phyloP scores from a whole-genome alignment of 1,284 basidiomycete species.

The Polyporus tsugae region DNA sequence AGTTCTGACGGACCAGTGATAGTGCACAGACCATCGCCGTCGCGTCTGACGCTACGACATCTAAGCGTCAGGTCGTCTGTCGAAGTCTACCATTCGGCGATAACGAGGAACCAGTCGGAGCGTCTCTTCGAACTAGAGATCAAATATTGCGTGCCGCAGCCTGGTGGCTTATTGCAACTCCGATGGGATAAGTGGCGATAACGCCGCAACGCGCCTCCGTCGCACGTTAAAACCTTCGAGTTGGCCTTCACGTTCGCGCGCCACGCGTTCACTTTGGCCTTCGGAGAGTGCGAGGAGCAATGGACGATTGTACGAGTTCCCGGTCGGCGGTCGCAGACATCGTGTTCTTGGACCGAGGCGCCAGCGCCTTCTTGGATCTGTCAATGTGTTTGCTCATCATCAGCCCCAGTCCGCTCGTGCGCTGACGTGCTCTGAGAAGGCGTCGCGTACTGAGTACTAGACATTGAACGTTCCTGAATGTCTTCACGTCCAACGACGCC shows the following conservation, averaged over 20 bases:
- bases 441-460: background rate
- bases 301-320: background rate
- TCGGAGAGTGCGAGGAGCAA: background rate
- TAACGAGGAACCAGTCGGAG: background rate
- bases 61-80: background rate
- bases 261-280: background rate
- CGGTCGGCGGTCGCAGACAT: background rate
- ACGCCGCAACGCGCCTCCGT: background rate
- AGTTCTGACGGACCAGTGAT: background rate
- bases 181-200: background rate
- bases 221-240: background rate
- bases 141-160: background rate
- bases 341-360: background rate
- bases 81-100: background rate
- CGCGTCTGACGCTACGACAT: background rate
- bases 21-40: background rate
- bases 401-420: background rate
- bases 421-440: background rate
- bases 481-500: background rate
- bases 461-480: background rate
- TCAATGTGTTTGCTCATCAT: background rate
- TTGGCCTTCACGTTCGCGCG: background rate
- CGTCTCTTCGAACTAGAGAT: background rate
- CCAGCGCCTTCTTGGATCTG: background rate
- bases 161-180: background rate